Conservation (phyloP, 176 grass and related monocot genomes). For the Pharus latifolius region DNA sequence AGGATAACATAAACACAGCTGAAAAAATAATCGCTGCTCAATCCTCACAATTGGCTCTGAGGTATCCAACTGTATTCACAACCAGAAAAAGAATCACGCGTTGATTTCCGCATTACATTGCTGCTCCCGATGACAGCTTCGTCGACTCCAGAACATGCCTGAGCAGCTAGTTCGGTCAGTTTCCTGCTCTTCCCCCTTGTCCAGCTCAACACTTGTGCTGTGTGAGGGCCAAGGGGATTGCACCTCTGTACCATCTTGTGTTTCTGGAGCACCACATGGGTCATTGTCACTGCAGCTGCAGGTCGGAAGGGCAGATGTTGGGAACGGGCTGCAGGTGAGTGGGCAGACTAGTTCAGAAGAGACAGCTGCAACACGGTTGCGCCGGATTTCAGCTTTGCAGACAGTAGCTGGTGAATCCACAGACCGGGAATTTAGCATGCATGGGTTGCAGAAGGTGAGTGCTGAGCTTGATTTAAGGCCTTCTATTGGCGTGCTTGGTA, state of each 20-base stretch:
- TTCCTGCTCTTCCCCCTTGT: conserved; percentile 53
- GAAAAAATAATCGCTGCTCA: conserved; percentile 14
- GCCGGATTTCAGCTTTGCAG: conserved; percentile 59
- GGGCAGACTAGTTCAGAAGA: conserved; percentile 84
- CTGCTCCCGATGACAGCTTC: conserved; percentile 93
- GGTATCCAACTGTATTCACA: conserved; percentile 35
- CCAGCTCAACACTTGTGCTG: conserved; percentile 27
- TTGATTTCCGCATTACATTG: conserved; percentile 94
- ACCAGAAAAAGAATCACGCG: conserved; percentile 38
- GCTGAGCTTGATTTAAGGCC: conserved; percentile 65
- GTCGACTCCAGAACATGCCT: conserved; percentile 76
- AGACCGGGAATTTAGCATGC: conserved; percentile 54
- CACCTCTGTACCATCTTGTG: conserved; percentile 28
- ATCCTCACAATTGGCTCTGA: conserved; percentile 31
- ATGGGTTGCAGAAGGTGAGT: conserved; percentile 79
- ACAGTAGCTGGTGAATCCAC: conserved; percentile 40
- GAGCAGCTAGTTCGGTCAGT: conserved; percentile 66
- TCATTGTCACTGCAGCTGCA: conserved; percentile 59
- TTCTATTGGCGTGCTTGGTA: conserved; percentile 36
- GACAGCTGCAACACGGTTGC: conserved; percentile 62
- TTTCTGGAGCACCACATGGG: conserved; percentile 32
- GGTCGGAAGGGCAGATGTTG: conserved; percentile 40
- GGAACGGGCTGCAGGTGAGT: conserved; percentile 72
- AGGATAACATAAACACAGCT: conserved; percentile 18
- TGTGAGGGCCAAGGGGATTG: conserved; percentile 38